These are phyloP conservation scores for Fraxinus cuspidata DNA, from an alignment of 257 asterid species.

Conservation along the genomic window DNA sequence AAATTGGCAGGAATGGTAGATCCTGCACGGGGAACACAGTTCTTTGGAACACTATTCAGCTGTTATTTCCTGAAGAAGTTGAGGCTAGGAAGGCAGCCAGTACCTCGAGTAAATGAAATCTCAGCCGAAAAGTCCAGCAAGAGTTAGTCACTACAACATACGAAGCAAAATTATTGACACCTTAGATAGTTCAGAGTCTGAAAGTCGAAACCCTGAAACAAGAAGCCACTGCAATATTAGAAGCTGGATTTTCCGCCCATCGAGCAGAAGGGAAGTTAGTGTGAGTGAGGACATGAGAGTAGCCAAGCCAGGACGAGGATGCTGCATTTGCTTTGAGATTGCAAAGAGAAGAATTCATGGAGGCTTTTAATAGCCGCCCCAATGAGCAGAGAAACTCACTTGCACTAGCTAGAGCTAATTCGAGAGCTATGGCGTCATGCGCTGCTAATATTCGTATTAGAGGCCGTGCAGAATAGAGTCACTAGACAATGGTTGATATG, in stretches of 20 bases:
- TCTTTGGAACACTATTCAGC: constrained; percentile 94
- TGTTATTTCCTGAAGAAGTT: constrained; percentile 82
- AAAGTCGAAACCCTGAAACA: neutral
- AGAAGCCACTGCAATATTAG: constrained; percentile 13
- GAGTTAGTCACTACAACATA: constrained; percentile 24
- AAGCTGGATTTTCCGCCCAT: constrained; percentile 24
- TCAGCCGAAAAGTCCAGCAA: constrained; percentile 28
- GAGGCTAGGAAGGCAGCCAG: constrained; percentile 61
- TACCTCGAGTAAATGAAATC: neutral
- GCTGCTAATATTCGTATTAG: constrained; percentile 41
- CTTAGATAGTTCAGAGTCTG: constrained; percentile 49
- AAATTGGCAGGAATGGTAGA: constrained; percentile 67
- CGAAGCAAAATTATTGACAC: constrained; percentile 39
- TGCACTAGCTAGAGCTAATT: constrained; percentile 67
- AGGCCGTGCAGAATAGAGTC: constrained; percentile 15
- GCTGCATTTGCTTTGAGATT: constrained; percentile 86
- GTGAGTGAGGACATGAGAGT: neutral
- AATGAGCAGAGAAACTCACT: constrained; percentile 38
- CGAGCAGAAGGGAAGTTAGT: neutral
- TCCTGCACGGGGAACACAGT: constrained; percentile 89
- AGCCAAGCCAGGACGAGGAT: constrained; percentile 77
- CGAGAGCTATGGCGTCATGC: constrained; percentile 91
- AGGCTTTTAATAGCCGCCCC: constrained; percentile 31
- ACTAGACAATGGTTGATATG: neutral
- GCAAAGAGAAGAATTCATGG: constrained; percentile 89